Evolutionary conservation across 129 eudicot species (phyloP).

Genomic region (Chrysanthemum lavandulifolium): DNA sequence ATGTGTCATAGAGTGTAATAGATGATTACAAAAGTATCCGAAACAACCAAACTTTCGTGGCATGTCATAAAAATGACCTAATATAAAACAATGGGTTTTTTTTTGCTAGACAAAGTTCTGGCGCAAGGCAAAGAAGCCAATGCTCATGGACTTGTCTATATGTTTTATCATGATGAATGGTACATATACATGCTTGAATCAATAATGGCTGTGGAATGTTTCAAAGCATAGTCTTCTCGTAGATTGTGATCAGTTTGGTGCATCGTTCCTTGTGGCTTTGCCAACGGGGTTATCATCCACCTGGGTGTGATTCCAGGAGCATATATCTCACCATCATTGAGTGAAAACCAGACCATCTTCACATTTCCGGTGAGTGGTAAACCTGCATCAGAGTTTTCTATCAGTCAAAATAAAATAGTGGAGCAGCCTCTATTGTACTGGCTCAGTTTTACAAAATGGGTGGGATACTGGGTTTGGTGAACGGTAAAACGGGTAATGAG

Average conservation of each 20-base stretch:
- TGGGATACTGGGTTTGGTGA: neutral
- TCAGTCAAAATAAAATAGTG: conserved; percentile 10
- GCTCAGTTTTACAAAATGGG: neutral
- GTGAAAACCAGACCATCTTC: conserved; percentile 19
- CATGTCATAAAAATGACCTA: conserved; percentile 1
- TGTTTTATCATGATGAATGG: conserved; percentile 21
- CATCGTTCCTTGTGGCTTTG: neutral
- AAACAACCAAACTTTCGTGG: neutral
- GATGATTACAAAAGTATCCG: neutral
- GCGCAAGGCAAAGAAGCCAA: conserved; percentile 1
- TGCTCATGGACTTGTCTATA: conserved; percentile 12
- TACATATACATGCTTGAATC: conserved; percentile 24
- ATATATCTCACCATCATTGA: conserved; percentile 19
- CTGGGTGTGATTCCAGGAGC: conserved; percentile 24
- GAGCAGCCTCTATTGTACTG: neutral
- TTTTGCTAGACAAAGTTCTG: conserved; percentile 2
- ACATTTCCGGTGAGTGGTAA: conserved; percentile 7
- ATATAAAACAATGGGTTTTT: neutral
- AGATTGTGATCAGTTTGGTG: conserved; percentile 13
- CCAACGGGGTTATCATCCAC: conserved; percentile 17
- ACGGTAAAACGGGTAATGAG: no score
- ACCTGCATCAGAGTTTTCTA: conserved; percentile 9
- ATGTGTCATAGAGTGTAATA: no score
- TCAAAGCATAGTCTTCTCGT: conserved; percentile 16
- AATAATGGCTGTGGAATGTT: conserved; percentile 11